Conservation (phyloP, 1,284 basidiomycete species). For the Ustilago shanxiensis region DNA sequence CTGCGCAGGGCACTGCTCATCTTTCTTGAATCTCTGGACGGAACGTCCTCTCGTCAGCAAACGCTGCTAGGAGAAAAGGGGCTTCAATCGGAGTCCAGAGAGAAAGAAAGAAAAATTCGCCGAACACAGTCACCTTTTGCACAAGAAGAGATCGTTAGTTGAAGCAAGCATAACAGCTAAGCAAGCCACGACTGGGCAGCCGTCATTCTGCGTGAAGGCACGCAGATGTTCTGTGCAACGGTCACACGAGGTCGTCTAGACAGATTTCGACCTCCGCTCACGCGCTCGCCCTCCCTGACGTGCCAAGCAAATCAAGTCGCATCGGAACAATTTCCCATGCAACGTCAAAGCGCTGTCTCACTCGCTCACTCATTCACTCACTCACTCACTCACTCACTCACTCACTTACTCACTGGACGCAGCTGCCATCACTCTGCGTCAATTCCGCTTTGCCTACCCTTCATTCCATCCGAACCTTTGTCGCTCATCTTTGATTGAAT, state of each 20-base stretch:
- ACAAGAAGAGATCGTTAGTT: not conserved
- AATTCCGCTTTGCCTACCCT: not conserved
- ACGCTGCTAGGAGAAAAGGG: not conserved
- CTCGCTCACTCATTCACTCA: too few relatives aligned
- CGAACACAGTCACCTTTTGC: not conserved
- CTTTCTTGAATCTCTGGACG: too few relatives aligned
- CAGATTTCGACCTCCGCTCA: constrained; percentile 10
- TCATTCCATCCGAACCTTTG: not conserved
- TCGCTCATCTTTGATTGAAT: not conserved
- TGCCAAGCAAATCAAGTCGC: constrained; percentile 23
- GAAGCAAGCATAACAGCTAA: not conserved
- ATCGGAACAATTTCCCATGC: constrained; percentile 17
- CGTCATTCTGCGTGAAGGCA: not conserved
- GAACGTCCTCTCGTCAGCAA: not conserved
- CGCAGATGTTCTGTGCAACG: not conserved
- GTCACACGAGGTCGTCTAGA: not conserved
- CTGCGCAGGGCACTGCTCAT: not conserved
- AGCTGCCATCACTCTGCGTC: too few relatives aligned
- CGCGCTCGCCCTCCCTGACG: constrained; percentile 27
- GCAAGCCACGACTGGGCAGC: constrained; percentile 9
- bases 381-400: too few relatives aligned
- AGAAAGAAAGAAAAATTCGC: not conserved
- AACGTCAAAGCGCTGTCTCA: too few relatives aligned
- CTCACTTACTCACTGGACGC: too few relatives aligned
- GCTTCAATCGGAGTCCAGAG: not conserved